These are phyloP conservation scores for Sclerotinia glacialis DNA, from an alignment of 2,329 filamentous ascomycete genomes.

Conservation along the genomic window DNA sequence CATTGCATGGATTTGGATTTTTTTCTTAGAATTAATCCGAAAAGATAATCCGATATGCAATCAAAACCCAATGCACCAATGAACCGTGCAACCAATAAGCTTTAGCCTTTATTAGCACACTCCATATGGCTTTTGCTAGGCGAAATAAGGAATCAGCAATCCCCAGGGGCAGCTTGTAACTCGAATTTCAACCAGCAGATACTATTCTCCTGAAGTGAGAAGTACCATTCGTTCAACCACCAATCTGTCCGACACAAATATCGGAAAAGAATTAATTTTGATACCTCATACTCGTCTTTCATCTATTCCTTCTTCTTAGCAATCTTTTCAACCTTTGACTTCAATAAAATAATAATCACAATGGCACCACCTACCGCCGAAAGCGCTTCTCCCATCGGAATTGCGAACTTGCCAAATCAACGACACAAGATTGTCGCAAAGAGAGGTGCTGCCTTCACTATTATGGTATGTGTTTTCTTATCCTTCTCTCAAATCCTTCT, in stretches of 20 bases:
- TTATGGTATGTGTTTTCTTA: conserved; percentile 68
- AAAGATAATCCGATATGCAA: conserved; percentile 22
- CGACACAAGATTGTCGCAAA: conserved; percentile 72
- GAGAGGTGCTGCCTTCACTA: conserved; percentile 96
- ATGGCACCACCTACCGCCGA: conserved; percentile 59
- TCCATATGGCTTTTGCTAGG: conserved; percentile 14
- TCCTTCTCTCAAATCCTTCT: neutral
- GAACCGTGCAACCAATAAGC: neutral
- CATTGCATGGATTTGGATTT: conserved; percentile 16
- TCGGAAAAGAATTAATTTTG: conserved; percentile 12
- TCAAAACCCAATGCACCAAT: no score
- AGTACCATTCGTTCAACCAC: conserved; percentile 10
- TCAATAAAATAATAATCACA: conserved; percentile 21
- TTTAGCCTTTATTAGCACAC: no score
- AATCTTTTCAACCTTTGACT: neutral
- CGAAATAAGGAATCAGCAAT: conserved; percentile 18
- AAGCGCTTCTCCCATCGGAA: conserved; percentile 67
- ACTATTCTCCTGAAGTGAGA: conserved; percentile 19
- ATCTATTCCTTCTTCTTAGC: conserved; percentile 5
- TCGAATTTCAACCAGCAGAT: conserved; percentile 20
- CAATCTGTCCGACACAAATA: conserved; percentile 13
- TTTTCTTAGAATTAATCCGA: conserved; percentile 23
- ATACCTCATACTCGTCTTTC: neutral
- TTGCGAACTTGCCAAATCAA: conserved; percentile 72
- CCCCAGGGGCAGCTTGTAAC: conserved; percentile 22